Evolutionary conservation across 2,329 filamentous ascomycete species (phyloP).

Genomic region (Hypoxylon sp.): DNA sequence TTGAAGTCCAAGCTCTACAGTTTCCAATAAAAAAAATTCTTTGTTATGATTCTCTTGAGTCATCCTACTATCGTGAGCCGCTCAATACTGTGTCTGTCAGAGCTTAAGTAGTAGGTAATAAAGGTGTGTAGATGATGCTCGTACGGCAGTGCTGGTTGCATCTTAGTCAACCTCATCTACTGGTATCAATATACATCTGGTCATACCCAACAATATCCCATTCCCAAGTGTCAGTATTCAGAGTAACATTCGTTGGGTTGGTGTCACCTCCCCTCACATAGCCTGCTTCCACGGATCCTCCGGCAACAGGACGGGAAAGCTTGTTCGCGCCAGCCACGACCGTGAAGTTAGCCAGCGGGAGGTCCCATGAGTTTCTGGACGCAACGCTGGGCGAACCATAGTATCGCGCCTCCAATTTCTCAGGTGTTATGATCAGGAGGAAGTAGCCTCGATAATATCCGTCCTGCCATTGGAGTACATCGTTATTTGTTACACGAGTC

Average conservation of each 20-base stretch:
- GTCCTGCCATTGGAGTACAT: constrained; percentile 80
- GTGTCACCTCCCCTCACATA: constrained; percentile 65
- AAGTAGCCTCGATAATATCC: constrained; percentile 82
- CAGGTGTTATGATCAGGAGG: constrained; percentile 70
- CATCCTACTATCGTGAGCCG: not conserved
- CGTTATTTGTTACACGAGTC: constrained; percentile 66
- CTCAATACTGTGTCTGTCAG: not conserved
- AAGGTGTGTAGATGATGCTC: not conserved
- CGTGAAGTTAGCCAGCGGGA: constrained; percentile 79
- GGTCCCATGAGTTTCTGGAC: constrained; percentile 73
- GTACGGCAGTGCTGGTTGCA: not conserved
- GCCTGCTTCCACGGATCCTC: constrained; percentile 67
- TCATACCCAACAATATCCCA: constrained; percentile 53
- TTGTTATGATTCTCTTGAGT: not conserved
- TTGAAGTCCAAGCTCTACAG: not conserved
- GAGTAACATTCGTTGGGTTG: constrained; percentile 68
- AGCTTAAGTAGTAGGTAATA: not conserved
- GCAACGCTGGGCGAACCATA: constrained; percentile 73
- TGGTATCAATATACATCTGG: constrained; percentile 51
- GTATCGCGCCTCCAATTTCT: constrained; percentile 73
- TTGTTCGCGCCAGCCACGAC: constrained; percentile 74
- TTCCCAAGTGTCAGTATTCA: constrained; percentile 51
- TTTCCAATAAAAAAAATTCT: not conserved
- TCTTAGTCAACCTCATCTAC: constrained; percentile 7
- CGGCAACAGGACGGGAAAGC: constrained; percentile 62